phyloP scores from a whole-genome alignment of 768 basidiomycete species.

The Leucocoprinus birnbaumii region DNA sequence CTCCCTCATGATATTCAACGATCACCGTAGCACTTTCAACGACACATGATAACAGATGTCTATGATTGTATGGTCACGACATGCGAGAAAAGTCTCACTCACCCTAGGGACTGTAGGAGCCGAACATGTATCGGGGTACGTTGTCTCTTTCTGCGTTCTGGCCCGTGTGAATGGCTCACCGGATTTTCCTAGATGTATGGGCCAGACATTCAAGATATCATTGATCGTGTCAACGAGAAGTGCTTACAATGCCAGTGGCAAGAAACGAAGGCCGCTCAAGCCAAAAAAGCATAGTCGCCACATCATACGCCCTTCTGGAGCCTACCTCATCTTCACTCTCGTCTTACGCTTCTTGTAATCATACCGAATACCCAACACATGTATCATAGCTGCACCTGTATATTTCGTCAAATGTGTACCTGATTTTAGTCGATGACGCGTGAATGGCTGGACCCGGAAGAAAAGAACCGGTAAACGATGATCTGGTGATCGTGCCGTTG shows the following conservation, averaged over 20 bases:
- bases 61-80: slow-evolving; percentile 65
- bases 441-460: slow-evolving; percentile 4
- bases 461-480: slow-evolving; percentile 3
- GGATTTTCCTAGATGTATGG: slow-evolving; percentile 54
- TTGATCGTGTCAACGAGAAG: slow-evolving; percentile 69
- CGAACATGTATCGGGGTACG: slow-evolving; percentile 57
- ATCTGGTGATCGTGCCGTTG: slow-evolving; percentile 8
- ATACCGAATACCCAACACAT: slow-evolving; percentile 8
- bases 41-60: slow-evolving; percentile 70
- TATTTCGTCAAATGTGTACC: slow-evolving; percentile 3
- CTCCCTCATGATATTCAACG: slow-evolving; percentile 12
- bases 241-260: slow-evolving; percentile 64
- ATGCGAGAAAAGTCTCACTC: slow-evolving; percentile 64
- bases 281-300: slow-evolving; percentile 13
- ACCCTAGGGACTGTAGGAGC: slow-evolving; percentile 53
- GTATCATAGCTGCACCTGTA: slow-evolving; percentile 7
- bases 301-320: background rate
- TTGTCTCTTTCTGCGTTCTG: background rate
- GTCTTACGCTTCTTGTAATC: background rate
- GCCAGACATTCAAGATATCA: slow-evolving; percentile 61
- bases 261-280: slow-evolving; percentile 17
- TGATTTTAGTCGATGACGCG: slow-evolving; percentile 9
- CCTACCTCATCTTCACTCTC: background rate
- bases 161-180: background rate
- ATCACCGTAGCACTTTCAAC: slow-evolving; percentile 66